Evolutionary conservation across 139 green algal species (phyloP), one percentile per base, ranked within the genome.

Genomic region (Bryopsis sp.): DNA sequence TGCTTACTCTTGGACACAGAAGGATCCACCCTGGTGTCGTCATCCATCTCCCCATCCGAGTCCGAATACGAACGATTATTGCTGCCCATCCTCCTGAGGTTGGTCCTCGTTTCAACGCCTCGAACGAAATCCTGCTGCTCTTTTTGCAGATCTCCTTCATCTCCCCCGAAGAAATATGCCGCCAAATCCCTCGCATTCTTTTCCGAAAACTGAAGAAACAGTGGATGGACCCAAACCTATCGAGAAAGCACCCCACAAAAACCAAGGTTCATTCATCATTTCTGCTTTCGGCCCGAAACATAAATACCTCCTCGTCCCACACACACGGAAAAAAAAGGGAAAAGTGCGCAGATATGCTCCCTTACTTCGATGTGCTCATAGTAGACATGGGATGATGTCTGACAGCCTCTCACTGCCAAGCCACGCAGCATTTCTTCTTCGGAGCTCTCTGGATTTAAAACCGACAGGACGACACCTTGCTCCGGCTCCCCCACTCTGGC

Each of bases 291-390:
- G n/a, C n/a, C n/a, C n/a, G n/a, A n/a, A n/a, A n/a, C n/a, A n/a
- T n/a, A n/a, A n/a, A n/a, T n/a, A n/a, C n/a, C n/a, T n/a, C n/a
- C n/a, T n/a, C n/a, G n/a, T n/a, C n/a, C n/a, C n/a, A n/a, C n/a
- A n/a, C n/a, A n/a, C n/a, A n/a, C n/a, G n/a, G n/a, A n/a, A n/a
- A n/a, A n/a, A n/a, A n/a, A n/a, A n/a, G n/a, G n/a, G n/a, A n/a
- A n/a, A n/a, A n/a, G n/a, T n/a, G n/a, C n/a, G n/a, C n/a, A n/a
- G n/a, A n/a, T n/a, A n/a, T n/a, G n/a, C n/a, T n/a, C n/a, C n/a
- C 43, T 54, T 54, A 54, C 43, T 19, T 54, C 43, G 26, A 69
- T 69, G 62, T 69, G 62, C 7, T 69, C 62, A 38, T 69, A 69
- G 37, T 69, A 69, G 19, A 69, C 39, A 32, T 58, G 39, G 11